Conservation (phyloP, 2,329 filamentous ascomycete genomes). For the Plectosphaerella sp. region DNA sequence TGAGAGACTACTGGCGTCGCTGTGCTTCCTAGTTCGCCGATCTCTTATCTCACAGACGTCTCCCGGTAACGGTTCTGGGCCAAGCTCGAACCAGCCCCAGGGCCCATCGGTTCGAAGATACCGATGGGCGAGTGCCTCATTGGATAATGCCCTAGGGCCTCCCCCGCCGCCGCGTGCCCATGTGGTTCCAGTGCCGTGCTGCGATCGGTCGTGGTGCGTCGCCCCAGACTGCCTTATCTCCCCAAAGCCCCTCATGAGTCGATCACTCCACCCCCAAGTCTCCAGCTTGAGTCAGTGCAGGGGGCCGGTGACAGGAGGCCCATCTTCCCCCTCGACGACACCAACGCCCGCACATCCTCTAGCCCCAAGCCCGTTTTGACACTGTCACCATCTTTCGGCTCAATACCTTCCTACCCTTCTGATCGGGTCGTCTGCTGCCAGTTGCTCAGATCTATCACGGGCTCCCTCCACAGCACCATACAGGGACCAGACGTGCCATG, state of each 20-base stretch:
- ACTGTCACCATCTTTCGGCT: constrained; percentile 3
- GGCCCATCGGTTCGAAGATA: neutral
- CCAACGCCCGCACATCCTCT: neutral
- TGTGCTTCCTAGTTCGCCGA: neutral
- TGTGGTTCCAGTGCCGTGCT: neutral
- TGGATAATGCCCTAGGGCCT: neutral
- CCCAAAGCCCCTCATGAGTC: neutral
- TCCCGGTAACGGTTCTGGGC: neutral
- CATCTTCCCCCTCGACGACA: neutral
- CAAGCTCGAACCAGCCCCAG: neutral
- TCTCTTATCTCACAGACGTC: neutral
- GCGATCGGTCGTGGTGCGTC: neutral
- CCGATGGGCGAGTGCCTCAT: neutral
- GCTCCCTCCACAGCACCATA: neutral
- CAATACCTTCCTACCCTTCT: constrained; percentile 3
- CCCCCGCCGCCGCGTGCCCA: no score
- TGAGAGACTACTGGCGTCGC: neutral
- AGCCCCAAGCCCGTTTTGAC: neutral
- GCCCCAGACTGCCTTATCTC: neutral
- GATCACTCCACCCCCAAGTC: neutral
- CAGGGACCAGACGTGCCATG: neutral
- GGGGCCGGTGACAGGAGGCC: neutral
- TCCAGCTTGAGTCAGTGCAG: neutral
- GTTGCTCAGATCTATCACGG: neutral
- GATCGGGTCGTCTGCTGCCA: neutral